Evolutionary conservation across 2,329 filamentous ascomycete genomes (phyloP), one percentile per base, ranked within the genome.

Genomic region (Trichoderma brevicompactum): DNA sequence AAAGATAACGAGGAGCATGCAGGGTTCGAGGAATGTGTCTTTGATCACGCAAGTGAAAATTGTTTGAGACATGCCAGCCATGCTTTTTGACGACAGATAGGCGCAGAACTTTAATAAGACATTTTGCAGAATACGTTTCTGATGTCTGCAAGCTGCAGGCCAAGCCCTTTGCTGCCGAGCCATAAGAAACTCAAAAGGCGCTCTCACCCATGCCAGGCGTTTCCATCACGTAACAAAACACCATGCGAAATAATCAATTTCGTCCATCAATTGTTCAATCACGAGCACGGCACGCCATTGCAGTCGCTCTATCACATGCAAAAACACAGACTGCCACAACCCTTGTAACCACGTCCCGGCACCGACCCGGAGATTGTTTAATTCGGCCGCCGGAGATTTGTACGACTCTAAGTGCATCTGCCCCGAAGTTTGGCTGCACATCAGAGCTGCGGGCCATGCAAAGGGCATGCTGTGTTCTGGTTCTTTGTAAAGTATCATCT

Each of bases 21-120:
- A 28, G 23, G 2, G 23, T 41, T 49, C 38, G 15, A n/a, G n/a
- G 48, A 62, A 19, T 54, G 15, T 53, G 59, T 62, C 48, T 62
- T 28, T 62, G n/a, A 54, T 38, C 17, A 40, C 58, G 46, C 48
- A 61, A 61, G 28, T 17, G 44, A 19, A 40, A 12, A 19, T 3
- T 43, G 44, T 38, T n/a, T 38, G 9, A 61, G 23, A 50, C 58
- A 32, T 17, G 23, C 10, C 43, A 54, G 12, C 17, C 44, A 48
- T 48, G 44, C 34, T 19, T 28, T 5, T 28, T 5, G 23, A 28
- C 23, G 23, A 9, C 17, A 38, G 48, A 48, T 19, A 58, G 17
- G 54, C 40, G 34, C 54, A 7, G 34, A 48, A 48, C 17, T 38
- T 15, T 36, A 48, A 38, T 28, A 15, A 23, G 4, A 48, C 55